Conservation (phyloP, 192 early-diverging fungal genomes). For the Backusella psychrophila region DNA sequence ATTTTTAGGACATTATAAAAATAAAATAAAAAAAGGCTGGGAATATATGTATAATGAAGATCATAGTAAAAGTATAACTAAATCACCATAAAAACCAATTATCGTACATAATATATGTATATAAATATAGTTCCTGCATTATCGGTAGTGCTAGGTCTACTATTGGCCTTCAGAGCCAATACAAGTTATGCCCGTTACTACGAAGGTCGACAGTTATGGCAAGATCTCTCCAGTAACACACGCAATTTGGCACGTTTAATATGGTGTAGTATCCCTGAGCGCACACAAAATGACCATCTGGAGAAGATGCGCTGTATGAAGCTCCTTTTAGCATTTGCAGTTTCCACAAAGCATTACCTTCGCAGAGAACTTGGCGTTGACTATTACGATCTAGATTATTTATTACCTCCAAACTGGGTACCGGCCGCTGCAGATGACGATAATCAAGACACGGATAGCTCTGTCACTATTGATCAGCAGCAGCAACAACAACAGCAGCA, state of each 20-base stretch:
- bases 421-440: slow-evolving; percentile 38
- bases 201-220: slow-evolving; percentile 79
- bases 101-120: not conserved
- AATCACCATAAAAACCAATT: not conserved
- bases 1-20: not conserved
- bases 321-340: slow-evolving; percentile 51
- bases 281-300: slow-evolving; percentile 39
- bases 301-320: slow-evolving; percentile 61
- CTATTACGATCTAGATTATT: slow-evolving; percentile 56
- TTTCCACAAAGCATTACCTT: slow-evolving; percentile 58
- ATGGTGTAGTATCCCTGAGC: slow-evolving; percentile 60
- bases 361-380: slow-evolving; percentile 57
- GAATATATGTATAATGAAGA: not conserved
- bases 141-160: slow-evolving; percentile 58
- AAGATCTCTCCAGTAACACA: slow-evolving; percentile 53
- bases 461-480: slow-evolving; percentile 7
- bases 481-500: not conserved
- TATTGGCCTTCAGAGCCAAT: slow-evolving; percentile 85
- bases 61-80: not conserved
- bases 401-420: slow-evolving; percentile 54
- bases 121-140: slow-evolving; percentile 23
- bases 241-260: slow-evolving; percentile 70
- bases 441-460: slow-evolving; percentile 28
- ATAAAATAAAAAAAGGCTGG: not conserved
- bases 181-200: slow-evolving; percentile 72